Conservation (phyloP, 306 rosid genomes). For the Quercus dentata region DNA sequence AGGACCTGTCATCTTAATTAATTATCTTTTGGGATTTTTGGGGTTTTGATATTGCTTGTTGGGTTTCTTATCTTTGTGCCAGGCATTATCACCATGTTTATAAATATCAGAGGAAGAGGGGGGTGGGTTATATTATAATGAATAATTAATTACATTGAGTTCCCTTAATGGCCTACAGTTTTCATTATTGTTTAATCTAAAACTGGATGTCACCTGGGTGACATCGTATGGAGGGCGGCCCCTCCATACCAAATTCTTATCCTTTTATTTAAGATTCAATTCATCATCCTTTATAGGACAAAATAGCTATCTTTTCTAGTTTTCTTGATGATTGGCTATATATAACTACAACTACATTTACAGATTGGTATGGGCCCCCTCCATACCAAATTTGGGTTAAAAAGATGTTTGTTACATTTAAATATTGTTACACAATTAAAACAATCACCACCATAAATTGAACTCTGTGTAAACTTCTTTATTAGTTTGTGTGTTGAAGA, state of each 20-base stretch:
- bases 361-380: neutral
- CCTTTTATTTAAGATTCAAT: constrained; percentile 50
- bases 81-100: constrained; percentile 42
- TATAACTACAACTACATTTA: constrained; percentile 25
- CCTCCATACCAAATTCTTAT: constrained; percentile 31
- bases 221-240: neutral
- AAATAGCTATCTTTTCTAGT: constrained; percentile 32
- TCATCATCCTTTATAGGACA: constrained; percentile 42
- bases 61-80: constrained; percentile 31
- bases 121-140: constrained; percentile 41
- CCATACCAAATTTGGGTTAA: neutral
- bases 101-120: constrained; percentile 53
- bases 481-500: neutral
- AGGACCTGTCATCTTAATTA: constrained; percentile 56
- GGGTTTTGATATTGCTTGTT: constrained; percentile 4
- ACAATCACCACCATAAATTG: neutral
- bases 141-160: constrained; percentile 50
- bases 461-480: neutral
- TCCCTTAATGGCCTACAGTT: constrained; percentile 77
- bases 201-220: constrained; percentile 25
- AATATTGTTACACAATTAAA: constrained; percentile 23
- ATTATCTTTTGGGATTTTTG: constrained; percentile 3
- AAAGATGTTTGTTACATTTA: neutral
- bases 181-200: constrained; percentile 42
- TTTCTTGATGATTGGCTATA: constrained; percentile 33